Base-by-base conservation (phyloP, 768 basidiomycete genomes). In the Mycena alexandri region DNA sequence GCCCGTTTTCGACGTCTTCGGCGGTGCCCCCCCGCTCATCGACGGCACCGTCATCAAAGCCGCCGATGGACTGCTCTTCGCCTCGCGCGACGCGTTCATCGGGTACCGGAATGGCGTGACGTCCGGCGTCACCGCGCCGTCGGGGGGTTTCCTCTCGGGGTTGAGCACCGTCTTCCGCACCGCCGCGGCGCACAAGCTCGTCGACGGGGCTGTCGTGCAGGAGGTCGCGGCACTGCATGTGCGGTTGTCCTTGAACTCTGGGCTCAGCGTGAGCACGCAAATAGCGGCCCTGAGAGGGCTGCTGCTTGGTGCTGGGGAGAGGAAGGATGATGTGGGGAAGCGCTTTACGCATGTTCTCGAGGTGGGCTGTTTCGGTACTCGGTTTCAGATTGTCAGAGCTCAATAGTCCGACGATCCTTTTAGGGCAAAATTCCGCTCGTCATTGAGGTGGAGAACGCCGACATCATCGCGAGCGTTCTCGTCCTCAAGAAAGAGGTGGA, bases 21-120 rank as follows among this genome's bases (percentile, higher is more conserved):
- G 69, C 53, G 51, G 17, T 69, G 72, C 51, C 73, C 73, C 19
- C 68, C 73, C 19, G 65, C 80, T 70, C 84, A 86, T 17, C 53
- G 75, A 78, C 34, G 80, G 77, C 38, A 78, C 80, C 3, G 74
- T 93, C 11, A 80, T 88, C 3, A 83, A 84, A 34, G 93, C 91
- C 14, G 86, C 86, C 10, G 93, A 91, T 67, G 90, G 87, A 1
- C 76, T 92, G 51, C 79, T 84, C 59, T 91, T 87, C 60, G 82
- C 78, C 52, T 25, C 57, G 5, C 46, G 14, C 54, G 61, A 42
- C 57, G 44, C 60, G 19, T 54, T 52, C 14, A 52, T 44, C 38
- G 92, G 93, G 0, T 92, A 93, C 73, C 87, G 88, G 36, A 78
- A 84, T 12, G 94, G 94, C 3, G 90, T 96, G 5, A 93, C 93